Base-by-base conservation (phyloP, 768 basidiomycete genomes). In the Crassisporium funariophilum region DNA sequence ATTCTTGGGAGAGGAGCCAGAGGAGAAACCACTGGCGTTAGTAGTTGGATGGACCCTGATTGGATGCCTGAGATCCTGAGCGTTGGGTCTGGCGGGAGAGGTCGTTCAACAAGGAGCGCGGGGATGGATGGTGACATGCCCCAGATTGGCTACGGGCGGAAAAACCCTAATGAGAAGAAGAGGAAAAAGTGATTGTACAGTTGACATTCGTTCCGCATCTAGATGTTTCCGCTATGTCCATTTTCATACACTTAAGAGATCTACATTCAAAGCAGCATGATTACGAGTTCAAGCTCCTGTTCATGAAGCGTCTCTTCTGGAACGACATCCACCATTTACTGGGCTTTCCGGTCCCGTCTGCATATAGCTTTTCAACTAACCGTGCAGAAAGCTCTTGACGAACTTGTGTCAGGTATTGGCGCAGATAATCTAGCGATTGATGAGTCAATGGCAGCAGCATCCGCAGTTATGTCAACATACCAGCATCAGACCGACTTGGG, bases 311-410 rank as follows among this genome's bases (percentile, higher is more conserved):
- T 63, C 95, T 81, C 81, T 97, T 98, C 69, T 95, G 93, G 83
- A 98, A 99, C 16, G 91, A 89, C 92, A 98, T 95, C 97, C 97
- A 99, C 97, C 97, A 99, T 69, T 99, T 99, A 77, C 89, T 97
- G 4, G 97, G 95, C 65, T 91, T 95, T 47, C 87, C 87, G 3
- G 89, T 87, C 4, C 94, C 94, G 64, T 95, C 92, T 29, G 86
- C 91, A 65, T 99, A 99, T 39, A 99, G 73, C 41, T 83, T 77
- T 60, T 95, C 93, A 11, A 93, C 82, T 40, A 99, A 69, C 22
- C 97, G 82, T 7, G 84, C 77, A 16, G 93, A 89, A 15, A 95
- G 75, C 63, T 99, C 97, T 68, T 97, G 92, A 39, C 97, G 84
- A 7, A 88, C 89, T 66, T 99, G 97, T 4, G 83, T 84, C 45